Evolutionary conservation across 352 stramenopile species (phyloP).

Genomic region (Albugo laibachii): DNA sequence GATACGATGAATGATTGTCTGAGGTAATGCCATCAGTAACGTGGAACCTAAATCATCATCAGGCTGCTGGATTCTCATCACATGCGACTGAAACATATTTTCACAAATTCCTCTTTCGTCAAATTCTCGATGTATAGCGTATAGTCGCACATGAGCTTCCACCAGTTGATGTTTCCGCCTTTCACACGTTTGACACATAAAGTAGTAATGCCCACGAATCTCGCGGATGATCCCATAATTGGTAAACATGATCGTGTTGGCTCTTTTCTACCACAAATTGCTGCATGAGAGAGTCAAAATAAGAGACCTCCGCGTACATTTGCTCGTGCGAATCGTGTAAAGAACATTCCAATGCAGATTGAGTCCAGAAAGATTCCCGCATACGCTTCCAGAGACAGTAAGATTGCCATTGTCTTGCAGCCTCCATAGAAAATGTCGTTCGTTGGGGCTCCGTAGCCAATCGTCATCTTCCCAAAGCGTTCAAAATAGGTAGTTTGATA

Average conservation of each 20-base stretch:
- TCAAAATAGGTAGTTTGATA: background rate
- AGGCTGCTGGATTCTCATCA: slow-evolving; percentile 78
- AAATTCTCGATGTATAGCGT: slow-evolving; percentile 56
- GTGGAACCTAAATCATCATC: slow-evolving; percentile 65
- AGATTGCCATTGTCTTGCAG: slow-evolving; percentile 52
- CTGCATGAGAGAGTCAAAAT: background rate
- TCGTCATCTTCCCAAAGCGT: slow-evolving; percentile 45
- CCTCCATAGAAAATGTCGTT: slow-evolving; percentile 79
- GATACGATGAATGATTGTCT: slow-evolving; percentile 69
- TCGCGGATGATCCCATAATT: slow-evolving; percentile 72
- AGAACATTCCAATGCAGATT: slow-evolving; percentile 78
- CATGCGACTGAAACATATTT: slow-evolving; percentile 52
- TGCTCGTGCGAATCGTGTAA: slow-evolving; percentile 54
- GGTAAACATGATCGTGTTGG: slow-evolving; percentile 75
- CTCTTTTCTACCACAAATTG: slow-evolving; percentile 30
- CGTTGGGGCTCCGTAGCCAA: slow-evolving; percentile 67
- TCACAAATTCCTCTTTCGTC: slow-evolving; percentile 26
- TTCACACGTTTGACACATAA: slow-evolving; percentile 84
- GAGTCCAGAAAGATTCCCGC: slow-evolving; percentile 72
- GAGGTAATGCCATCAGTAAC: slow-evolving; percentile 64
- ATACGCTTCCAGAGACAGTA: slow-evolving; percentile 66
- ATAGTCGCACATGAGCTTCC: slow-evolving; percentile 64
- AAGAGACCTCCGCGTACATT: slow-evolving; percentile 20
- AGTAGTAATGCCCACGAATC: slow-evolving; percentile 79
- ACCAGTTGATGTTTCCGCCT: slow-evolving; percentile 77